Conservation (phyloP, 225 moss, liverwort and hornwort species). For the Physcomitrium patens region DNA sequence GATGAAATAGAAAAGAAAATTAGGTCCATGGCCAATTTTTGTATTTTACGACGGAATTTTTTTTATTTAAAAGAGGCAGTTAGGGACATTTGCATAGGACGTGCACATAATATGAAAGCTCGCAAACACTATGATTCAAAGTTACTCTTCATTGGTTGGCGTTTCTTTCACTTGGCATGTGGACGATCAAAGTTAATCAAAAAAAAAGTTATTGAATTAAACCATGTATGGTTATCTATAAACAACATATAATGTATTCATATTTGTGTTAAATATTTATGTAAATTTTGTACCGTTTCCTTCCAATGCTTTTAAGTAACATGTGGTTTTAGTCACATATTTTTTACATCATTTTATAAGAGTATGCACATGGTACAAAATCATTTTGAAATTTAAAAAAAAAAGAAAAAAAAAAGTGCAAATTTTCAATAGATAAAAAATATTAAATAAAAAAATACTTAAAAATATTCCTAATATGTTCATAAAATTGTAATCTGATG, state of each 20-base stretch:
- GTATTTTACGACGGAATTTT: constrained; percentile 59
- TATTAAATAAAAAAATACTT: neutral
- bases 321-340: too few species aligned
- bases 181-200: constrained; percentile 57
- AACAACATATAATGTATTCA: too few species aligned
- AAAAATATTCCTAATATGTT: neutral
- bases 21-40: constrained; percentile 46
- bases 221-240: constrained; percentile 44
- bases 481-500: too few species aligned
- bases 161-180: constrained; percentile 46
- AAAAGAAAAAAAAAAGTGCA: too few species aligned
- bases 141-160: constrained; percentile 43
- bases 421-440: too few species aligned
- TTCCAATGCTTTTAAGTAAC: too few species aligned
- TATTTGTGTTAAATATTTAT: too few species aligned
- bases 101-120: constrained; percentile 54
- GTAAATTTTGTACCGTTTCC: too few species aligned
- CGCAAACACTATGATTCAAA: constrained; percentile 38
- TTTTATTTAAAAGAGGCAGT: constrained; percentile 54
- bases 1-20: constrained; percentile 69
- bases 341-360: too few species aligned
- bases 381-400: too few species aligned
- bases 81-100: constrained; percentile 59
- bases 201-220: constrained; percentile 37
- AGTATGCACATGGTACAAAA: too few species aligned